phyloP scores from a whole-genome alignment of 2,329 filamentous ascomycete species.

The Botrytis porri region DNA sequence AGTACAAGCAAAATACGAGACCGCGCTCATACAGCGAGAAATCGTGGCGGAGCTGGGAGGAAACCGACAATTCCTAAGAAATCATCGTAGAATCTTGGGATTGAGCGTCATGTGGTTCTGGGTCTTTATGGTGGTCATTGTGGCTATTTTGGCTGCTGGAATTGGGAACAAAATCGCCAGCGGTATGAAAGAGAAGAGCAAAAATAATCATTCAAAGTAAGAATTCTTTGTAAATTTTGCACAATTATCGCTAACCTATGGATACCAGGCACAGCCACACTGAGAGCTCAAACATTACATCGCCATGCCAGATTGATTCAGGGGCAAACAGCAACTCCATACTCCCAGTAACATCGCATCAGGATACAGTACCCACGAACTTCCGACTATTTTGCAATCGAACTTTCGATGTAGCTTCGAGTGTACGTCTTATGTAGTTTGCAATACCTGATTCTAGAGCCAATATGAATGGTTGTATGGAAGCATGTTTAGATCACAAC shows the following conservation, averaged over 20 bases:
- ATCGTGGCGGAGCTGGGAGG: conserved; percentile 5
- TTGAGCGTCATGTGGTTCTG: conserved; percentile 5
- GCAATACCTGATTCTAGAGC: not conserved
- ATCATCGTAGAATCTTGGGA: not conserved
- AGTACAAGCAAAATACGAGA: not conserved
- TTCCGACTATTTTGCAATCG: conserved; percentile 2
- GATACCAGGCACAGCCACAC: not conserved
- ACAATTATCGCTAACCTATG: not conserved
- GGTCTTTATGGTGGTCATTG: not conserved
- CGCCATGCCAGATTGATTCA: not conserved
- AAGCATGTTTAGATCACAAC: not conserved
- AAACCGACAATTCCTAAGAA: not conserved
- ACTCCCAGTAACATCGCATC: not conserved
- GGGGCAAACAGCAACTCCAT: not conserved
- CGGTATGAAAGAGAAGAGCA: not conserved
- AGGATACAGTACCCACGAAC: not conserved
- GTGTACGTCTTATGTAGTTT: not conserved
- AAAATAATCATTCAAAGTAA: not conserved
- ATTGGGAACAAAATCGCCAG: not conserved
- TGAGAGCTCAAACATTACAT: not conserved
- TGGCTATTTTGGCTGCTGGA: not conserved
- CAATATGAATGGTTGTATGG: not conserved
- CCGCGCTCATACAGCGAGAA: not conserved
- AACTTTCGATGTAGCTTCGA: not conserved
- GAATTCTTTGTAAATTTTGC: not conserved